A percentile compares a stretch with the other conserved stretches of the same genome.
Conservation (phyloP, 148 eudicot species). For the Silene conica region DNA sequence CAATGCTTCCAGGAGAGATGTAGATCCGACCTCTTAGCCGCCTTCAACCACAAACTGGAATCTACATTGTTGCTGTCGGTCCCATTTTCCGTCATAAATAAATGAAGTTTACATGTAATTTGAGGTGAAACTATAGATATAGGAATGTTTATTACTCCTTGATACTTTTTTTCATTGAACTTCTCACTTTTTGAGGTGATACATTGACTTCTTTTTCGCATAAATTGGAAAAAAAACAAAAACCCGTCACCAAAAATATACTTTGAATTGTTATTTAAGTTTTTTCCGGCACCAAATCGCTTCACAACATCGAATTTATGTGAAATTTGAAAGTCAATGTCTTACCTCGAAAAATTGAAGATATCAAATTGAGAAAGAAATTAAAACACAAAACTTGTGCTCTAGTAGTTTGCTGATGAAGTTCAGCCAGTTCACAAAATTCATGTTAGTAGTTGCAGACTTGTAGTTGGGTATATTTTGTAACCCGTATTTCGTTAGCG, state of each 20-base stretch:
- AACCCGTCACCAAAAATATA: no score
- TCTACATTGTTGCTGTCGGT: neutral
- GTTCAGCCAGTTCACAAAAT: no score
- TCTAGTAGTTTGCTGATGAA: neutral
- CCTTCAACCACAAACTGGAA: neutral
- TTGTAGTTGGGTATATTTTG: no score
- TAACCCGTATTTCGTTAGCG: no score
- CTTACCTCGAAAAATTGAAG: neutral
- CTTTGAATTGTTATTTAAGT: neutral
- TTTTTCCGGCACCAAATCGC: neutral
- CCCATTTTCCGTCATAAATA: neutral
- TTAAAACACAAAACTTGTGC: no score
- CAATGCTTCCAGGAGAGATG: slow-evolving; percentile 95
- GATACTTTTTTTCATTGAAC: neutral
- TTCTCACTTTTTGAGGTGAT: neutral
- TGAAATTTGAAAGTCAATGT: neutral
- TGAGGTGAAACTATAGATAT: slow-evolving; percentile 7
- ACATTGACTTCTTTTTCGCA: neutral
- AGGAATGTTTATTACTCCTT: neutral
- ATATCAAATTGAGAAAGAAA: neutral
- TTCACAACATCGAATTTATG: neutral
- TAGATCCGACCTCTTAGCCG: slow-evolving; percentile 15
- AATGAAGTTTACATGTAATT: slow-evolving; percentile 2
- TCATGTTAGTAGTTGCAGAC: no score
- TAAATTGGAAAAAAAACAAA: no score